Evolutionary conservation across 305 asterid species (phyloP), one percentile per base, ranked within the genome.

Genomic region (Fraxinus platypoda): DNA sequence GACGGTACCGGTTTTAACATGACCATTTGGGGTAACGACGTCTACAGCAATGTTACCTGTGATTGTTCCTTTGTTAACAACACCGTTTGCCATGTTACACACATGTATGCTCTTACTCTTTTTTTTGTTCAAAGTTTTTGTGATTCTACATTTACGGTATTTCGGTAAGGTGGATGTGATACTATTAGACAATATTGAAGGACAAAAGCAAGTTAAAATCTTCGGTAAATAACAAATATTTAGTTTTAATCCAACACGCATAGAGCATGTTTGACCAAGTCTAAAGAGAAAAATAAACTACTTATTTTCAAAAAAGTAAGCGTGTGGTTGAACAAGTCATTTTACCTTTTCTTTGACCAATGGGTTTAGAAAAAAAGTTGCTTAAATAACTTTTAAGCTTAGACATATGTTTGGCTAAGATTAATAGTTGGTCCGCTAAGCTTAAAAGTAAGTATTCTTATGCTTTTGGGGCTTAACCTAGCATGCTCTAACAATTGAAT

Each of bases 51-150:
- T 21, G 85, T 92, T 43, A 76, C 72, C 4, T 95, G 99, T 78
- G 84, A 94, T 83, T 95, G 99, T 86, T 54, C 93, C 37, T 90
- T 88, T 83, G 82, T 25, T 75, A 74, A 6, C 83, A 82, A 30
- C 74, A 87, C 97, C 7, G 33, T 72, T 64, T 95, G 99, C 90
- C 99, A 93, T 81, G 94, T 95, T 52, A 91, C 95, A 43, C 78
- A 17, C 87, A 90, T 95, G 99, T 95, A 90, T n/a, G 92, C 31
- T 76, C 81, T 79, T 80, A 31, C 34, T 57, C 76, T 78, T 38
- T 11, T 35, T 12, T 52, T 74, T 0, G 0, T 46, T 9, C 12
- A 1, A 30, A 28, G 37, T 21, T 8, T 30, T 35, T 26, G 34
- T 54, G 41, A 71, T 72, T 76, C 13, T 52, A n/a, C 13, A 68